A percentile compares a stretch with the other conserved stretches of the same genome.
These are phyloP conservation scores for Cadophora luteo-olivacea DNA, from an alignment of 2,329 filamentous ascomycete species.

Conservation along the genomic window DNA sequence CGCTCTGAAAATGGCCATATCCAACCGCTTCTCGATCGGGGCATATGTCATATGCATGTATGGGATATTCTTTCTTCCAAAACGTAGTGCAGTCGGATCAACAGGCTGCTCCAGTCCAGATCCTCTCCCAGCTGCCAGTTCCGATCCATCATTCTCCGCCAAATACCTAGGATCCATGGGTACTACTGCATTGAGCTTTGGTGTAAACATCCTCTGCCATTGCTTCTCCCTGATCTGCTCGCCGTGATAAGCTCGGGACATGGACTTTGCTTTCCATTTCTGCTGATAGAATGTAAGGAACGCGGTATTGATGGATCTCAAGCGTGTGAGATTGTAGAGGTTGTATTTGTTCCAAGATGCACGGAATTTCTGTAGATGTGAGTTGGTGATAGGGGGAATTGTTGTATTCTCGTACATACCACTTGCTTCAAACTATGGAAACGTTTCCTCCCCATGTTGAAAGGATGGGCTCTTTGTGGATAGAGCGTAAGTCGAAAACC, in stretches of 20 bases:
- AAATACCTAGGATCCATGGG: slow-evolving; percentile 85
- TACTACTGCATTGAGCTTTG: slow-evolving; percentile 80
- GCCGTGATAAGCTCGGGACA: slow-evolving; percentile 88
- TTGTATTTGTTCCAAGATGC: slow-evolving; percentile 99
- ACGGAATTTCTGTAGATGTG: slow-evolving; percentile 75
- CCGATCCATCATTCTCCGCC: slow-evolving; percentile 80
- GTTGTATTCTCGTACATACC: slow-evolving; percentile 53
- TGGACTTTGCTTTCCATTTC: slow-evolving; percentile 92
- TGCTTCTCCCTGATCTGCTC: slow-evolving; percentile 92
- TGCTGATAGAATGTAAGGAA: slow-evolving; percentile 89
- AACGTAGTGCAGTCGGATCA: slow-evolving; percentile 54
- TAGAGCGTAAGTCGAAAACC: neutral
- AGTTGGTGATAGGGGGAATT: slow-evolving; percentile 18
- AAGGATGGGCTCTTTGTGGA: neutral
- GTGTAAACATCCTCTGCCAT: slow-evolving; percentile 92
- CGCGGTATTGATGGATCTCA: slow-evolving; percentile 51
- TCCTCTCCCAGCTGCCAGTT: slow-evolving; percentile 83
- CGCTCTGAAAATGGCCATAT: slow-evolving; percentile 92
- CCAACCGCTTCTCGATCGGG: slow-evolving; percentile 86
- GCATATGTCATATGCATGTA: slow-evolving; percentile 98
- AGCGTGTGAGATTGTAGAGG: slow-evolving; percentile 81
- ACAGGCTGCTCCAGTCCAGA: slow-evolving; percentile 59
- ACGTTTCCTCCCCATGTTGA: slow-evolving; percentile 57
- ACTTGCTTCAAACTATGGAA: slow-evolving; percentile 72
- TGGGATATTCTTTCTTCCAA: slow-evolving; percentile 65